These are phyloP conservation scores for Cyberlindnera misumaiensis DNA, from an alignment of 805 yeast species.

Conservation along the genomic window DNA sequence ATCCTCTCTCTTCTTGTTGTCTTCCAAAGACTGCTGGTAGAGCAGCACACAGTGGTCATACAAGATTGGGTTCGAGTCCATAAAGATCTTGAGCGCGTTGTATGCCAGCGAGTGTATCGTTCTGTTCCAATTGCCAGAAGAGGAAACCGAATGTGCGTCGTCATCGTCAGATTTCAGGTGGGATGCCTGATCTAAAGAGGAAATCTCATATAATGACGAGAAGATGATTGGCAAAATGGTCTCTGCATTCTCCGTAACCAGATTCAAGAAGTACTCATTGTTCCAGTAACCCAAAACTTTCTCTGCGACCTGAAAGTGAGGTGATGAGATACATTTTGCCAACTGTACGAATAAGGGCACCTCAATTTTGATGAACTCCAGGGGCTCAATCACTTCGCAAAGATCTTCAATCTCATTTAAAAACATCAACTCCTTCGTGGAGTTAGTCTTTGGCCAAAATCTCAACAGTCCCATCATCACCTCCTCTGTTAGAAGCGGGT, in stretches of 20 bases:
- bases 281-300: constrained; percentile 92
- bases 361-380: constrained; percentile 85
- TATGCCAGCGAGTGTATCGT: constrained; percentile 88
- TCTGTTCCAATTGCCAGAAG: constrained; percentile 80
- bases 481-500: constrained; percentile 86
- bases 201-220: constrained; percentile 81
- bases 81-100: constrained; percentile 83
- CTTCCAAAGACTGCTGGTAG: constrained; percentile 74
- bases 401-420: constrained; percentile 94
- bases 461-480: constrained; percentile 90
- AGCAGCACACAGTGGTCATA: constrained; percentile 90
- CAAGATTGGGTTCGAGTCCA: constrained; percentile 83
- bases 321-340: constrained; percentile 86
- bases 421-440: constrained; percentile 94
- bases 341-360: constrained; percentile 91
- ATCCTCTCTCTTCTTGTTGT: constrained; percentile 56
- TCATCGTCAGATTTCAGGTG: constrained; percentile 10
- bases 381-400: constrained; percentile 91
- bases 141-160: constrained; percentile 11
- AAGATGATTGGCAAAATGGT: constrained; percentile 88
- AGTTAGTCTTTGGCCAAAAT: constrained; percentile 94
- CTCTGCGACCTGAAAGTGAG: constrained; percentile 96
- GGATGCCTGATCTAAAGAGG: constrained; percentile 29
- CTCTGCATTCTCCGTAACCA: constrained; percentile 89
- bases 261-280: constrained; percentile 84